Base-by-base conservation (phyloP, 495 filamentous ascomycete genomes). In the Entonaema liquescens region DNA sequence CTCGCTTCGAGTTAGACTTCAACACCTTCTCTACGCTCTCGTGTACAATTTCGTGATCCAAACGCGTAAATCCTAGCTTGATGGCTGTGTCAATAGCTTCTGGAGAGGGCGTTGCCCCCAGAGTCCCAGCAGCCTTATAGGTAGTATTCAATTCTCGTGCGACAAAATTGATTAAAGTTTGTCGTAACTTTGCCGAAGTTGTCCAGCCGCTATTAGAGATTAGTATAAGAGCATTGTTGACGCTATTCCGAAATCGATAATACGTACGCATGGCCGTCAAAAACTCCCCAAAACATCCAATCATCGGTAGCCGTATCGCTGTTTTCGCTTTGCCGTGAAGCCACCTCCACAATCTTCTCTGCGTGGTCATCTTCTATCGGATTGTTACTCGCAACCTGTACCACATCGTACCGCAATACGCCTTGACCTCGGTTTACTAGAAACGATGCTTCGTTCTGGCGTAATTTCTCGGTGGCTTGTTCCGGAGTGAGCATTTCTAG, bases 221-320 rank as follows among this genome's bases (percentile, higher is more conserved):
- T 29, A 52, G 54, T 26, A 17, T 13, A 6, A 9, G 15, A 35
- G 21, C 8, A 36, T 47, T 21, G 3, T 12, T 47, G 12, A 9
- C 2, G 19, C 11, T 0, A 11, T 47, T 47, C 19, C 9, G 5
- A 47, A 12, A 9, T 47, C 13, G 55, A 9, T 13, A 29, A 31
- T 62, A 86, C 87, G 77, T 80, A 94, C 93, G 92, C 91, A 79
- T 99, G 95, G 1, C 95, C 95, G 77, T 99, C 95, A 80, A 97
- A 99, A 12, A 99, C 94, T 40, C 93, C 95, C 96, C 96, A 99
- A 78, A 99, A 99, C 93, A 98, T 98, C 95, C 95, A 99, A 76
- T 99, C 95, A 65, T 87, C 93, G 49, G 81, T 88, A 82, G 58
- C 55, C 5, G 82, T 78, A 33, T 85, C 86, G 67, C 84, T 82